phyloP scores from a whole-genome alignment of 1,284 basidiomycete genomes.

The Pseudozyma hubeiensis region DNA sequence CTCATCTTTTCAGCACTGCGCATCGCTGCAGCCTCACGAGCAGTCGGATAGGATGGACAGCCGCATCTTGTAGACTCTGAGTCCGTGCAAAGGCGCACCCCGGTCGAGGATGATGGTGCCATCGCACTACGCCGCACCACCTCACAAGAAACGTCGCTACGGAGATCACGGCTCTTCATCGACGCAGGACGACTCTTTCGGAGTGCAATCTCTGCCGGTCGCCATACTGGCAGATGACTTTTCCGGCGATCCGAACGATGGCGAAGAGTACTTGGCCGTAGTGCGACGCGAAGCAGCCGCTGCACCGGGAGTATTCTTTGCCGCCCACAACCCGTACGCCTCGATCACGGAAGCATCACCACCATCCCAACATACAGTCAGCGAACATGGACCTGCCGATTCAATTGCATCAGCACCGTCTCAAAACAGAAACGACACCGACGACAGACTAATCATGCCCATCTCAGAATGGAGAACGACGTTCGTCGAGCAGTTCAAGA shows the following conservation, averaged over 20 bases:
- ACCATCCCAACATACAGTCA: background rate
- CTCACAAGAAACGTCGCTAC: constrained; percentile 26
- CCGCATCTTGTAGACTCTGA: no score
- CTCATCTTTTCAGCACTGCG: no score
- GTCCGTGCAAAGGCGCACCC: background rate
- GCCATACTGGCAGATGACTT: constrained; percentile 52
- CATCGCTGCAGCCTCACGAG: no score
- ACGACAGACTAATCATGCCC: constrained; percentile 32
- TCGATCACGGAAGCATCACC: background rate
- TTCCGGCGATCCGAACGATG: constrained; percentile 57
- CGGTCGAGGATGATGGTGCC: background rate
- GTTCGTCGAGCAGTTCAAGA: constrained; percentile 40
- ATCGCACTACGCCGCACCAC: background rate
- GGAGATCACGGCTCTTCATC: constrained; percentile 1
- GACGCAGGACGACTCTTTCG: constrained; percentile 33
- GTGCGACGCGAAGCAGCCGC: constrained; percentile 53
- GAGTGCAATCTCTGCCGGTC: constrained; percentile 59
- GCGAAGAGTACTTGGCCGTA: constrained; percentile 61
- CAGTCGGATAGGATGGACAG: no score
- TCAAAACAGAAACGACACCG: background rate
- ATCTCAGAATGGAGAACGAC: constrained; percentile 31
- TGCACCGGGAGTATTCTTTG: constrained; percentile 39
- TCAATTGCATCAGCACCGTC: background rate
- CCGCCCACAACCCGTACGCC: constrained; percentile 49
- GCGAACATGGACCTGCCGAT: background rate